These are phyloP conservation scores for Leishmania lainsoni DNA, from an alignment of 208 protist species.

Conservation along the genomic window DNA sequence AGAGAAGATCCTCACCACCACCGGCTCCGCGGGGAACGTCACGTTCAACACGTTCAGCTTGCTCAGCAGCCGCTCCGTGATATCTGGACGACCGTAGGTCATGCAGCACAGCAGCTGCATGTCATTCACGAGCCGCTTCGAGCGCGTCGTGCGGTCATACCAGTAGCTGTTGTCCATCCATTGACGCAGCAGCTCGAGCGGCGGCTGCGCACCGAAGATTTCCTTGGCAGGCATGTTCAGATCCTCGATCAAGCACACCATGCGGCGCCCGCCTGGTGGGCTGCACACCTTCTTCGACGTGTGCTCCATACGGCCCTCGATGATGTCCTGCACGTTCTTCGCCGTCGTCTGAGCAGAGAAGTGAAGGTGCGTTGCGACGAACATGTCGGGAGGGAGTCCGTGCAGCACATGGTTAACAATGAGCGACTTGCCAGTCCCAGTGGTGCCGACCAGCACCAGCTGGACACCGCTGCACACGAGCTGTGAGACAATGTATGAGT, in stretches of 20 bases:
- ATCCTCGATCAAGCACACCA: conserved; percentile 98
- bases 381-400: conserved; percentile 71
- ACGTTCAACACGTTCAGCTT: conserved; percentile 97
- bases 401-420: conserved; percentile 89
- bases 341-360: conserved; percentile 96
- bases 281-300: conserved; percentile 96
- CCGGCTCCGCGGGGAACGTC: conserved; percentile 93
- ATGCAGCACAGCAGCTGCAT: conserved; percentile 97
- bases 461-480: conserved; percentile 88
- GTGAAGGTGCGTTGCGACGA: conserved; percentile 94
- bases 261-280: conserved; percentile 92
- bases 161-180: conserved; percentile 98
- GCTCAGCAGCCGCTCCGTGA: conserved; percentile 94
- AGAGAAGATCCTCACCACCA: conserved; percentile 96
- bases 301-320: conserved; percentile 97
- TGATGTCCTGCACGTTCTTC: conserved; percentile 95
- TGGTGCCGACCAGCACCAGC: conserved; percentile 95
- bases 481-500: conserved; percentile 94
- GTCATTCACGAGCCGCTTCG: conserved; percentile 93
- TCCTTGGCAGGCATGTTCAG: conserved; percentile 98
- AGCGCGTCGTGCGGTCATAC: conserved; percentile 96
- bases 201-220: conserved; percentile 97
- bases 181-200: conserved; percentile 97
- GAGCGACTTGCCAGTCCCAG: conserved; percentile 97
- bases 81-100: conserved; percentile 95